Conservation (phyloP, 768 basidiomycete species). For the Strobilomyces echinocephalus region DNA sequence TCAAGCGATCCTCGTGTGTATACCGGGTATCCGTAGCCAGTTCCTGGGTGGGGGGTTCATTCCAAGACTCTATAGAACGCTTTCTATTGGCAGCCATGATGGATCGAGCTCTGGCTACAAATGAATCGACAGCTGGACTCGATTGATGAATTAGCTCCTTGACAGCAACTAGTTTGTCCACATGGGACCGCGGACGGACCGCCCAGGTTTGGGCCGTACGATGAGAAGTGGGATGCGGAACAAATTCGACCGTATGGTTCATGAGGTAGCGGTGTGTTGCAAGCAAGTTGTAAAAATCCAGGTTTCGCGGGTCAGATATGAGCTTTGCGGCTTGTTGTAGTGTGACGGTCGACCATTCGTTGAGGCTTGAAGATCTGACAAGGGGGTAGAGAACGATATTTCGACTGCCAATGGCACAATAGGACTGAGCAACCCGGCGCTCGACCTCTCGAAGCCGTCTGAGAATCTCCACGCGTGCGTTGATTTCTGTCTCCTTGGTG, state of each 20-base stretch:
- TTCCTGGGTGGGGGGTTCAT: constrained; percentile 27
- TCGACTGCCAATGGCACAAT: constrained; percentile 31
- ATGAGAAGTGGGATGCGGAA: constrained; percentile 45
- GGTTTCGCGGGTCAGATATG: constrained; percentile 29
- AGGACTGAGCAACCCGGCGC: constrained; percentile 41
- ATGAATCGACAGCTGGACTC: constrained; percentile 41
- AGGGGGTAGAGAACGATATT: constrained; percentile 37
- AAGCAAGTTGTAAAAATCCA: constrained; percentile 36
- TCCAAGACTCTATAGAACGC: constrained; percentile 28
- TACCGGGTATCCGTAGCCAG: constrained; percentile 34
- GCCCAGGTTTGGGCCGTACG: constrained; percentile 47
- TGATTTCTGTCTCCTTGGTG: constrained; percentile 33
- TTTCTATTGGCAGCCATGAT: constrained; percentile 37
- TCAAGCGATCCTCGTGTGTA: constrained; percentile 47
- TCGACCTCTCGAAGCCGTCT: constrained; percentile 53
- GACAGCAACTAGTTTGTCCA: constrained; percentile 48
- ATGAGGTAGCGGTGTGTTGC: constrained; percentile 65
- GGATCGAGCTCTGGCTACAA: constrained; percentile 45
- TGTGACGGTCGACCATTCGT: constrained; percentile 54
- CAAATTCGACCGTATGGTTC: constrained; percentile 46
- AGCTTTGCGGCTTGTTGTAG: constrained; percentile 48
- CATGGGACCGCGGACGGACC: constrained; percentile 58
- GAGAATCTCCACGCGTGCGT: constrained; percentile 63
- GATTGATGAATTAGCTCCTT: constrained; percentile 41
- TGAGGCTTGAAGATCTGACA: constrained; percentile 41